Conservation (phyloP, 176 grass and related monocot species). For the Hsuehochloa calcarea region DNA sequence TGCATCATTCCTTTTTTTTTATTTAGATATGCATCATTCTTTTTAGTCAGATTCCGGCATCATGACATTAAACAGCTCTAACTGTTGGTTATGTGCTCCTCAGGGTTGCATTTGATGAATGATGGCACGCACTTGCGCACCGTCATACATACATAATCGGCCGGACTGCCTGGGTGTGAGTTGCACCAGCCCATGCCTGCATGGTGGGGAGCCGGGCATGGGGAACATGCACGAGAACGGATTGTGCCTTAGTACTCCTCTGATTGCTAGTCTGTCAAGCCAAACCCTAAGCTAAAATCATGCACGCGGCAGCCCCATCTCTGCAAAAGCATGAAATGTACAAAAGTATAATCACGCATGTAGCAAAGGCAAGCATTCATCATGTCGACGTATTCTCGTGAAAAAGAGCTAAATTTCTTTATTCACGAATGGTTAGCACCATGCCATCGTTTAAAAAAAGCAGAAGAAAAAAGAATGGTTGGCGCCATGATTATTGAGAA, state of each 20-base stretch:
- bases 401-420: not conserved
- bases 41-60: not conserved
- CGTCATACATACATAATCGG: not conserved
- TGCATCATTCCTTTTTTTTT: too few relatives aligned
- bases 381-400: not conserved
- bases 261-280: not conserved
- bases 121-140: too few relatives aligned
- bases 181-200: not conserved
- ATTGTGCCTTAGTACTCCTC: not conserved
- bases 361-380: too few relatives aligned
- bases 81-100: too few relatives aligned
- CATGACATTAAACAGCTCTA: not conserved
- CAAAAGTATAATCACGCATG: too few relatives aligned
- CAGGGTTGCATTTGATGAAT: not conserved
- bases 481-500: slow-evolving; percentile 29
- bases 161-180: not conserved
- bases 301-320: too few relatives aligned
- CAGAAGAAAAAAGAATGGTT: not conserved
- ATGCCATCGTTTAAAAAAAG: not conserved
- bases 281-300: too few relatives aligned
- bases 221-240: not conserved
- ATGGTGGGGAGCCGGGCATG: not conserved
- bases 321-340: too few relatives aligned
- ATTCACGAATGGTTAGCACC: not conserved
- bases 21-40: too few relatives aligned